Base-by-base conservation (phyloP, 176 grass and related monocot genomes). In the maize (Zea mays) region DNA sequence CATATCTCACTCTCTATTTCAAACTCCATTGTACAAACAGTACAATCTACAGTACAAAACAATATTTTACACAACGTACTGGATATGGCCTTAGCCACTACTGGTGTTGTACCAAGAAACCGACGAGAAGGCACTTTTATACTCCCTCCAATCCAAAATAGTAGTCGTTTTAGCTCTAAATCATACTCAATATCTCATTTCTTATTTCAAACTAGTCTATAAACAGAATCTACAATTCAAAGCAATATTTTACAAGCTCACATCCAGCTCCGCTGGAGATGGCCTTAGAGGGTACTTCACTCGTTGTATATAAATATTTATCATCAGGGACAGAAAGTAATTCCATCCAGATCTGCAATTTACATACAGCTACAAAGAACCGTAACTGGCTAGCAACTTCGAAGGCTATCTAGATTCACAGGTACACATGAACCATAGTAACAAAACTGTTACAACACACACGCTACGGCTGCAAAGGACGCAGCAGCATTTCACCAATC, bases 311-410 rank as follows among this genome's bases (percentile, higher is more conserved):
- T 65, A 50, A 58, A 41, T 79, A 41, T 68, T 57, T 82, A 75
- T 71, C 46, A 57, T 65, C 41, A 16, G 19, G 65, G 72, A 48
- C 58, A 57, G 17, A 70, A 33, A 81, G 37, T n/a, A 54, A 62
- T 55, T 65, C 15, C 39, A 55, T 49, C 37, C 71, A 72, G 39
- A 69, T 2, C 43, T 77, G 66, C 77, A 87, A 73, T 81, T 87
- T 84, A 84, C 85, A 87, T 65, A 62, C 81, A 87, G 54, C 84
- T 90, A 87, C 52, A 82, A 79, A 61, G 63, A 83, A 83, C 47
- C 65, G 73, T 82, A 65, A 62, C 67, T 63, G 68, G 10, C 44
- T 68, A 79, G 56, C 68, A 15, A 75, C 37, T 86, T 78, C 35
- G 15, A 45, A 48, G 40, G 40, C 69, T 86, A 83, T 71, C 81